A percentile compares a stretch with the other conserved stretches of the same genome.
Conservation (phyloP, 1,284 basidiomycete genomes). For the Microbotryum violaceum region DNA sequence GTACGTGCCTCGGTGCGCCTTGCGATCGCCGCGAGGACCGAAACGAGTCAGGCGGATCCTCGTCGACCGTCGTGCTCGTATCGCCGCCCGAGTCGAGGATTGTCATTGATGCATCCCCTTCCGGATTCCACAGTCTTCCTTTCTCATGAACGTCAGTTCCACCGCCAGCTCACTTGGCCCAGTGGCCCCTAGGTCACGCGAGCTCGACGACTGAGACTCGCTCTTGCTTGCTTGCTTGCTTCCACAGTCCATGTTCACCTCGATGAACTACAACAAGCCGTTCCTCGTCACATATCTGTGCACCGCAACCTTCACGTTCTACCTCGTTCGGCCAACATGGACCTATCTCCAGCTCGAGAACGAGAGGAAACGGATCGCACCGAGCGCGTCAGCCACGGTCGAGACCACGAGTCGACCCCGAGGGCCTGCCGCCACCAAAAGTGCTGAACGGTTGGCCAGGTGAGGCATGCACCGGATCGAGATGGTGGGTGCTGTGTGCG, state of each 20-base stretch:
- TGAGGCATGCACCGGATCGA: not conserved
- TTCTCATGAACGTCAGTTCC: conserved; percentile 30
- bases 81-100: no score
- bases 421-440: not conserved
- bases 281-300: conserved; percentile 68
- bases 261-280: conserved; percentile 34
- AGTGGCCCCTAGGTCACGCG: not conserved
- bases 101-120: no score
- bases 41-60: not conserved
- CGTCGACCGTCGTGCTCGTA: not conserved
- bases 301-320: conserved; percentile 80
- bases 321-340: conserved; percentile 62
- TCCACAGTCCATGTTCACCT: conserved; percentile 32
- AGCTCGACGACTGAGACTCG: not conserved
- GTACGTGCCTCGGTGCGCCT: conserved; percentile 14
- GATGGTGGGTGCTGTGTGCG: not conserved
- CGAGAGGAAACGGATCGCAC: not conserved
- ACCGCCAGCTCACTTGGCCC: conserved; percentile 3
- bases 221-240: not conserved
- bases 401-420: not conserved
- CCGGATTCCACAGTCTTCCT: conserved; percentile 15
- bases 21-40: not conserved
- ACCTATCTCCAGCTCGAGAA: conserved; percentile 43
- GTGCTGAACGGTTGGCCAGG: not conserved
- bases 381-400: not conserved